Evolutionary conservation across 306 rosid genomes (phyloP), one percentile per base, ranked within the genome.

Genomic region (Prunus mume): DNA sequence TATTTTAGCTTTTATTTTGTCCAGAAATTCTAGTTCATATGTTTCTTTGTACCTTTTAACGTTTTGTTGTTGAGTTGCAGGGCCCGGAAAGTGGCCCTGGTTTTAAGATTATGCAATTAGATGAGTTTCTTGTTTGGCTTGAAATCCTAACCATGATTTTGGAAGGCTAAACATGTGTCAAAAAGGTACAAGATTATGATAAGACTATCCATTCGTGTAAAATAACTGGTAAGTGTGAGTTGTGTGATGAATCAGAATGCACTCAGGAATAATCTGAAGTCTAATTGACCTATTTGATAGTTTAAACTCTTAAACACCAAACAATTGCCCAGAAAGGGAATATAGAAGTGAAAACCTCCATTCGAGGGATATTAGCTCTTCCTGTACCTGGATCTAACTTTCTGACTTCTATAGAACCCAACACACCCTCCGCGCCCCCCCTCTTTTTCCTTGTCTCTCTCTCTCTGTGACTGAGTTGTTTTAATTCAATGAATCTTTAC

Each of bases 31-130:
- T 52, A 28, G 25, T 50, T 70, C 47, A 19, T 30, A 19, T 32
- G 60, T 70, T 70, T 38, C 74, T 27, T 28, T 27, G 28, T 38
- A 14, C 52, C 43, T 28, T 56, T 24, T 9, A 27, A 22, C 20
- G 5, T 41, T 55, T 75, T 56, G 8, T 75, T 56, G 8, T 52
- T 75, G 85, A 19, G 20, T n/a, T 27, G 58, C 22, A 50, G 73
- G 60, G 61, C 60, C 58, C 1, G 41, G 57, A 22, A 2, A 68
- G 27, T 46, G 72, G 57, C 34, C 57, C 22, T 46, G 72, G 12
- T 7, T 52, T 68, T 67, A 43, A 20, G 30, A 45, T 15, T n/a
- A 45, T 68, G 56, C 34, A 45, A 46, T 47, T 18, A 46, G 72
- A 45, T 68, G 55, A 22, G 20, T 65, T 69, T 69, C 38, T 67